Conservation (phyloP, 306 rosid species). For the Medicago arabica region DNA sequence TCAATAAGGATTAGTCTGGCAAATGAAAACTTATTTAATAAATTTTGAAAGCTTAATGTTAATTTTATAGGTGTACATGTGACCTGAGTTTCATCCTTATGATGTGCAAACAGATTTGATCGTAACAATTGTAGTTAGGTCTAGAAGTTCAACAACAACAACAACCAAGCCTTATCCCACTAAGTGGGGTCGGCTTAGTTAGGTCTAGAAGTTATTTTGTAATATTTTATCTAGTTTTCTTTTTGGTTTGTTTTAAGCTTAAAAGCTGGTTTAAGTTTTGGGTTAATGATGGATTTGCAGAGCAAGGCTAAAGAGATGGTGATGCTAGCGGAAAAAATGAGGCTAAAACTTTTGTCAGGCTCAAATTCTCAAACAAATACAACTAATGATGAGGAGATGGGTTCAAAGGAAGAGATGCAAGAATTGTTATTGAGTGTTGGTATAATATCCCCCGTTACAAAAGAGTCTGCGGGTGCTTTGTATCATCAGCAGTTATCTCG, state of each 20-base stretch:
- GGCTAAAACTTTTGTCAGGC: conserved; percentile 84
- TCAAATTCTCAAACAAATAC: conserved; percentile 64
- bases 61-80: conserved; percentile 10
- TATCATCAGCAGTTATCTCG: conserved; percentile 96
- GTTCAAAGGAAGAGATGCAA: conserved; percentile 95
- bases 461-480: conserved; percentile 95
- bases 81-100: conserved; percentile 28
- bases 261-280: conserved; percentile 20
- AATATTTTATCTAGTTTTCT: neutral
- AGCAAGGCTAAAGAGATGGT: conserved; percentile 99
- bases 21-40: conserved; percentile 30
- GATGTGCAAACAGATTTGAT: conserved; percentile 29
- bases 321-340: conserved; percentile 96
- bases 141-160: neutral
- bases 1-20: neutral
- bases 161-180: too few species aligned
- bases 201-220: conserved; percentile 12
- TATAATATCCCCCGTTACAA: conserved; percentile 92
- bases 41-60: neutral
- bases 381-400: conserved; percentile 79
- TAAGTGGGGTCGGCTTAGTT: neutral
- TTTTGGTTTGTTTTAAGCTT: conserved; percentile 11
- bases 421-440: conserved; percentile 97
- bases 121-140: conserved; percentile 26
- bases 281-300: conserved; percentile 58